Conservation (phyloP, 306 rosid species). For the Comarum palustre region DNA sequence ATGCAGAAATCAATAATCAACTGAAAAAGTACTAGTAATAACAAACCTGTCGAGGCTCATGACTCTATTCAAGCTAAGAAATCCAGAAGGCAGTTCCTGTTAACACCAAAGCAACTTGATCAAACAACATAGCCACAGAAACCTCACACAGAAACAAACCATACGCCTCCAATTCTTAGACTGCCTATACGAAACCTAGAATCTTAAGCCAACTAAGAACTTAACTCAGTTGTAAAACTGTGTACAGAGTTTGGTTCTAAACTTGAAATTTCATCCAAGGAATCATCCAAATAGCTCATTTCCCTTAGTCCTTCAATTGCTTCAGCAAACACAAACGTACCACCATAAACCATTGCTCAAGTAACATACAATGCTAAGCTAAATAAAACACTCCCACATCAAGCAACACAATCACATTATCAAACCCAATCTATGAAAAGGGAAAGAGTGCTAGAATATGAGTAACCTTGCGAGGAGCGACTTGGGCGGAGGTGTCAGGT, state of each 20-base stretch:
- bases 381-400: not conserved
- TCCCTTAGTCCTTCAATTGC: constrained; percentile 1
- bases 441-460: constrained; percentile 9
- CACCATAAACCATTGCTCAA: no score
- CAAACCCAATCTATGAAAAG: constrained; percentile 9
- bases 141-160: constrained; percentile 21
- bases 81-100: constrained; percentile 80
- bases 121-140: constrained; percentile 23
- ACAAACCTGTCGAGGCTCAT: constrained; percentile 84
- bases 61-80: constrained; percentile 83
- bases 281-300: not conserved
- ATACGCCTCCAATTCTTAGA: constrained; percentile 10
- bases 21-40: constrained; percentile 8
- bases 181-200: constrained; percentile 5
- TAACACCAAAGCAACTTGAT: constrained; percentile 21
- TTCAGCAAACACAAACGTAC: not conserved
- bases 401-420: no score
- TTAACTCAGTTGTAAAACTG: not conserved
- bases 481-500: constrained; percentile 37
- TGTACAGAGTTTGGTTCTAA: not conserved
- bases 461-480: constrained; percentile 55
- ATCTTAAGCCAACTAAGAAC: not conserved
- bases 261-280: no score
- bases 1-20: not conserved
- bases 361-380: not conserved